These are phyloP conservation scores for Penicillium sp. DNA, from an alignment of 2,329 filamentous ascomycete species.

Conservation along the genomic window DNA sequence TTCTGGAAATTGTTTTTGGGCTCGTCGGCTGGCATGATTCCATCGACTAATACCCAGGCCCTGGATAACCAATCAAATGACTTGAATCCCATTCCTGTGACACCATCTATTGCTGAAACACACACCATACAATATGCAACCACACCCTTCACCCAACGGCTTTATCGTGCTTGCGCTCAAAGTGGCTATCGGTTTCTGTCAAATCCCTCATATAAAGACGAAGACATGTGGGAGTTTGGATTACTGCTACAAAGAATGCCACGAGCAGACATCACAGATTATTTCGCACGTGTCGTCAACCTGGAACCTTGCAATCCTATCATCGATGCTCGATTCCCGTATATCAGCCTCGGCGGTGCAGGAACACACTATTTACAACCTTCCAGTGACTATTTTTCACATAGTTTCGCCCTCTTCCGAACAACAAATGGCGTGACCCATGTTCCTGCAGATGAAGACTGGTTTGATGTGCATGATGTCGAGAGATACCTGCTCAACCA, in stretches of 20 bases:
- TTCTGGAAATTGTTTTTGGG: constrained; percentile 5
- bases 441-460: constrained; percentile 15
- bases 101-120: background rate
- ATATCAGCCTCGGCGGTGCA: constrained; percentile 17
- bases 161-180: constrained; percentile 14
- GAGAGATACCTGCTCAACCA: constrained; percentile 18
- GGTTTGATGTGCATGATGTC: constrained; percentile 24
- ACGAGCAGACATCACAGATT: constrained; percentile 14
- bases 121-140: constrained; percentile 13
- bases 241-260: constrained; percentile 11
- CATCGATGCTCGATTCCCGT: constrained; percentile 15
- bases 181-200: constrained; percentile 14
- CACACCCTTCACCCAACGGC: constrained; percentile 15
- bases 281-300: constrained; percentile 19
- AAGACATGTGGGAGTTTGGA: constrained; percentile 15
- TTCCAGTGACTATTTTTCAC: background rate
- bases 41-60: background rate
- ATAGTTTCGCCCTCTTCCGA: constrained; percentile 5
- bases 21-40: constrained; percentile 1
- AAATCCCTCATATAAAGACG: constrained; percentile 3
- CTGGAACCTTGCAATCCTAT: constrained; percentile 16
- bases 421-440: constrained; percentile 13
- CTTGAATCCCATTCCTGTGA: background rate
- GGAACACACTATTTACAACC: constrained; percentile 10
- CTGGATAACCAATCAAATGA: background rate